phyloP scores from a whole-genome alignment of 805 yeast species.

The Ogataea ganodermae region DNA sequence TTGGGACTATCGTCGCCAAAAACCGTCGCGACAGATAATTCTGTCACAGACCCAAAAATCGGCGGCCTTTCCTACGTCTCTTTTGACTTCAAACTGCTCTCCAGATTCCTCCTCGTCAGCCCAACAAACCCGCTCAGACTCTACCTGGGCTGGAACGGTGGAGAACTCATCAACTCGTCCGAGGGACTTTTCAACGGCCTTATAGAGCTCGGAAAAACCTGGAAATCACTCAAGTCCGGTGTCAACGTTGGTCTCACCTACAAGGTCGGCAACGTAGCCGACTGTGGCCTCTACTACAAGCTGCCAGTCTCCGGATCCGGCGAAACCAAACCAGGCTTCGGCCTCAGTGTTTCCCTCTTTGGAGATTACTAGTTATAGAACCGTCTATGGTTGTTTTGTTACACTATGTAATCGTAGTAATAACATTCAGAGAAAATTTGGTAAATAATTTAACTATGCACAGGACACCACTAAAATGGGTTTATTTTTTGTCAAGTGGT shows the following conservation, averaged over 20 bases:
- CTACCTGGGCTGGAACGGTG: conserved; percentile 67
- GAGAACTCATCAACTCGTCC: conserved; percentile 46
- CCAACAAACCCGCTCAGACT: conserved; percentile 55
- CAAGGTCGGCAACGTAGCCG: conserved; percentile 58
- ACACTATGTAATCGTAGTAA: neutral
- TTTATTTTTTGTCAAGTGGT: conserved; percentile 4
- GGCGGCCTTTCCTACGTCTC: conserved; percentile 33
- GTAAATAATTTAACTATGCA: conserved; percentile 14
- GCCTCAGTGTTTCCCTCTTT: conserved; percentile 29
- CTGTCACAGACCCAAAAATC: conserved; percentile 11
- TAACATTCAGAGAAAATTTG: neutral
- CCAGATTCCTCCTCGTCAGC: conserved; percentile 57
- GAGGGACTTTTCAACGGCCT: conserved; percentile 16
- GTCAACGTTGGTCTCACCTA: conserved; percentile 60
- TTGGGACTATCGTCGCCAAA: conserved; percentile 16
- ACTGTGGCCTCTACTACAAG: conserved; percentile 66
- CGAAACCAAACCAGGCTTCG: conserved; percentile 55
- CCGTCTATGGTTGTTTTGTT: neutral
- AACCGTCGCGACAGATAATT: neutral
- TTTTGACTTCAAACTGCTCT: conserved; percentile 40
- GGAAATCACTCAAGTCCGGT: conserved; percentile 18
- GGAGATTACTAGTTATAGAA: conserved; percentile 24
- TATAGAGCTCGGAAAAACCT: conserved; percentile 19
- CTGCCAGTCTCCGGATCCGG: conserved; percentile 57
- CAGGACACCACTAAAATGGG: conserved; percentile 3